These are phyloP conservation scores for Lodderomyces oxycetoniae DNA, from an alignment of 1,139 yeast genomes.

Conservation along the genomic window DNA sequence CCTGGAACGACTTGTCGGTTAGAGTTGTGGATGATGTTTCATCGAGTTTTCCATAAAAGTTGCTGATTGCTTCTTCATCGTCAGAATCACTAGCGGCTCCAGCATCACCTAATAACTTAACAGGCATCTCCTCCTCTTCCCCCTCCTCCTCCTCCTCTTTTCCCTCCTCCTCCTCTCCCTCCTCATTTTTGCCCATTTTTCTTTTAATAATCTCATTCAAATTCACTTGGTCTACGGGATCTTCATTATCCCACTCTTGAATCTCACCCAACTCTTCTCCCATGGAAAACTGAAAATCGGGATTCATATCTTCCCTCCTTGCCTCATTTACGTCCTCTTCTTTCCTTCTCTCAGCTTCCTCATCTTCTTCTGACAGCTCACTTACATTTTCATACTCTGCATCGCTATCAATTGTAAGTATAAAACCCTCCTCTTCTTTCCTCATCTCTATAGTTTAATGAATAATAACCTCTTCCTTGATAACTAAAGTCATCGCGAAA, in stretches of 20 bases:
- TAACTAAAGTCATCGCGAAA: no score
- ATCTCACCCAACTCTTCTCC: conserved; percentile 50
- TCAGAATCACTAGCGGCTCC: conserved; percentile 14
- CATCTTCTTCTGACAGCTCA: conserved; percentile 16
- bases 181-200: conserved; percentile 53
- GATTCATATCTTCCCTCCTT: conserved; percentile 50
- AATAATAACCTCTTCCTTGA: no score
- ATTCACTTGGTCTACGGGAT: conserved; percentile 60
- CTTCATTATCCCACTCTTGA: conserved; percentile 81
- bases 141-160: conserved; percentile 22
- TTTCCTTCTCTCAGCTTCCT: conserved; percentile 14
- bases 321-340: conserved; percentile 27
- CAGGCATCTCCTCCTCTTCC: conserved; percentile 16
- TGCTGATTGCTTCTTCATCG: conserved; percentile 41
- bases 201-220: conserved; percentile 79
- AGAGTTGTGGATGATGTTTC: conserved; percentile 42
- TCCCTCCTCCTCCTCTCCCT: conserved; percentile 24
- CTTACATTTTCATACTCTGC: conserved; percentile 43
- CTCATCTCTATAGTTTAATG: conserved; percentile 6
- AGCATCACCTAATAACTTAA: conserved; percentile 13
- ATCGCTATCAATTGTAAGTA: conserved; percentile 20
- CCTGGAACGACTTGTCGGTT: conserved; percentile 43
- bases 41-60: conserved; percentile 50
- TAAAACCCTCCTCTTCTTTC: conserved; percentile 14
- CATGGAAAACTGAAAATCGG: conserved; percentile 63